Base-by-base conservation (phyloP, 768 basidiomycete genomes). In the Lactarius indigo region DNA sequence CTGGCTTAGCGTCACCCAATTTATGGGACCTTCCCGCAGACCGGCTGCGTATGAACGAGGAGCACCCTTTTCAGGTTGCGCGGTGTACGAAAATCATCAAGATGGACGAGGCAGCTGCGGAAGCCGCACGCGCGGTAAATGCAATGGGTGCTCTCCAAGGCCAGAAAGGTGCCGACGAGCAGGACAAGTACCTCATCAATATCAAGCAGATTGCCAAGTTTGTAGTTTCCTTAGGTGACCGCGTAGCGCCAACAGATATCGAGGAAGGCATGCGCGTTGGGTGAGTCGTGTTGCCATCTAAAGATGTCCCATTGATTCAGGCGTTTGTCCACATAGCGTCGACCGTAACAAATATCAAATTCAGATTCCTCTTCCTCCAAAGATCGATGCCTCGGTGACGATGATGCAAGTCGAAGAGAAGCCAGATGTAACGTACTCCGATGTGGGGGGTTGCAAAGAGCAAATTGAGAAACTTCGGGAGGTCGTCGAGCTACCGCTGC, bases 371-470 rank as follows among this genome's bases (percentile, higher is more conserved):
- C 78, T 98, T 13, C 97, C 97, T 44, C 96, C 97, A 28, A 98
- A 98, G 81, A 99, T 99, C 70, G 97, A 99, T 76, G 94, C 97
- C 4, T 96, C 95, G 0, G 97, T 99, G 1, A 98, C 97, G 15
- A 98, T 98, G 96, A 99, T 99, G 97, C 94, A 96, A 78, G 96
- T 98, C 26, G 96, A 98, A 76, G 96, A 98, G 80, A 96, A 97
- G 76, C 96, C 96, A 0, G 95, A 97, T 72, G 94, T 98, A 44
- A 98, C 96, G 2, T 98, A 98, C 75, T 95, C 94, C 3, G 97
- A 98, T 74, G 85, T 99, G 63, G 97, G 97, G 68, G 97, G 97
- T 5, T 98, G 97, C 79, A 98, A 98, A 79, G 97, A 98, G 75
- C 97, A 98, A 78, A 98, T 98, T 70, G 97, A 99, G 82, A 98